Evolutionary conservation across 148 eudicot species (phyloP).

Genomic region (Dianthus caryophyllus): DNA sequence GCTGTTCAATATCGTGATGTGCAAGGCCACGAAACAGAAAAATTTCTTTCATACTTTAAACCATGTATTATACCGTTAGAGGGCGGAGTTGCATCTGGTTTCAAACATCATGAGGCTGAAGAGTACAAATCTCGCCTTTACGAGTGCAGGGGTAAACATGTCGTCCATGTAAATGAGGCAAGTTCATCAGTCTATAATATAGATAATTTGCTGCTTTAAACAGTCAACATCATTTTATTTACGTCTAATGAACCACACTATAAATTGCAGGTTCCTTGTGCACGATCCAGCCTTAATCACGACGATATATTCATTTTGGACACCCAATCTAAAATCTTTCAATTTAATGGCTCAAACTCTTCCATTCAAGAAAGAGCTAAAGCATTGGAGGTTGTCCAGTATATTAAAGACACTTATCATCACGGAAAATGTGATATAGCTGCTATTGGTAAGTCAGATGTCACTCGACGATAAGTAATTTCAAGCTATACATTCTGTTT

Average conservation of each 20-base stretch:
- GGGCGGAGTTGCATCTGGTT: slow-evolving; percentile 86
- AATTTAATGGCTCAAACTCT: slow-evolving; percentile 91
- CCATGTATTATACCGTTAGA: slow-evolving; percentile 96
- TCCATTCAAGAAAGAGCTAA: slow-evolving; percentile 98
- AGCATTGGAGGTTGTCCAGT: slow-evolving; percentile 94
- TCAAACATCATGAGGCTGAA: slow-evolving; percentile 66
- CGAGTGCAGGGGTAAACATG: slow-evolving; percentile 90
- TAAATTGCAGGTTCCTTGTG: slow-evolving; percentile 74
- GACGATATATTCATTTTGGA: slow-evolving; percentile 93
- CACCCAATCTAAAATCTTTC: slow-evolving; percentile 83
- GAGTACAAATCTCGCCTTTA: slow-evolving; percentile 62
- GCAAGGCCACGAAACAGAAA: slow-evolving; percentile 97
- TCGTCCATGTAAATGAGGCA: slow-evolving; percentile 90
- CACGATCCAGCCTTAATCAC: slow-evolving; percentile 88
- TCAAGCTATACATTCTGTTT: neutral
- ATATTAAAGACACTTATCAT: slow-evolving; percentile 84
- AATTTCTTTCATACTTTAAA: slow-evolving; percentile 93
- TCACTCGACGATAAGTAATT: neutral
- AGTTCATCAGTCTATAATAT: slow-evolving; percentile 22
- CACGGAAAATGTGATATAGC: slow-evolving; percentile 95
- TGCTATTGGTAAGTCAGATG: slow-evolving; percentile 61
- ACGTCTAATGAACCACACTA: slow-evolving; percentile 15
- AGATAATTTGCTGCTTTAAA: neutral
- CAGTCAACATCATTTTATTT: slow-evolving; percentile 7
- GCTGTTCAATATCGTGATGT: slow-evolving; percentile 98